A percentile compares a stretch with the other conserved stretches of the same genome.
Conservation (phyloP, 2,329 filamentous ascomycete species). For the Fusarium sp. region DNA sequence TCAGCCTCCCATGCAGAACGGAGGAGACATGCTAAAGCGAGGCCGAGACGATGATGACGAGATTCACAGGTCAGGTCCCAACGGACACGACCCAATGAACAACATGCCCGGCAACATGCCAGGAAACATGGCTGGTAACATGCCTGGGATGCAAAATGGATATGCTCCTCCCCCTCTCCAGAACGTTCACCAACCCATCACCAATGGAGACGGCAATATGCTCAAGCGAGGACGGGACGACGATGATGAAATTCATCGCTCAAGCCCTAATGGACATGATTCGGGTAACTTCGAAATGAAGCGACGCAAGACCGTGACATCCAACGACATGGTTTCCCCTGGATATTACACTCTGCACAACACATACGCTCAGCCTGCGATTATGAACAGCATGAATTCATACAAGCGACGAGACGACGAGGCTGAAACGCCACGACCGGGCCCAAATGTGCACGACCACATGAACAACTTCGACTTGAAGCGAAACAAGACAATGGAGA, state of each 20-base stretch:
- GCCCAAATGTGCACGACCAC: constrained; percentile 60
- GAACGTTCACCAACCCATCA: constrained; percentile 35
- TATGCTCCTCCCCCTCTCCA: constrained; percentile 72
- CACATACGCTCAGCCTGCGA: constrained; percentile 33
- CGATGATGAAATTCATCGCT: constrained; percentile 56
- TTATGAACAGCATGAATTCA: constrained; percentile 71
- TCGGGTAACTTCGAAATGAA: constrained; percentile 73
- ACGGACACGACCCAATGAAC: constrained; percentile 77
- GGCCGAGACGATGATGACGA: constrained; percentile 73
- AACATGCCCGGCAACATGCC: constrained; percentile 71
- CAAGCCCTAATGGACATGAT: constrained; percentile 58
- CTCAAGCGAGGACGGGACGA: constrained; percentile 68
- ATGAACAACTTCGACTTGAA: constrained; percentile 73
- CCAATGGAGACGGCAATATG: constrained; percentile 71
- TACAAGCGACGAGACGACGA: constrained; percentile 70
- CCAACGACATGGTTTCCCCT: constrained; percentile 25
- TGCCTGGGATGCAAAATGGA: constrained; percentile 68
- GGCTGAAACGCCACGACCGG: constrained; percentile 70
- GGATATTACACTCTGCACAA: constrained; percentile 29
- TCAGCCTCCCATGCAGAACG: constrained; percentile 68
- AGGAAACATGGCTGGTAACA: constrained; percentile 69
- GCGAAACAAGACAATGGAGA: constrained; percentile 81
- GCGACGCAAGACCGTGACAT: constrained; percentile 78
- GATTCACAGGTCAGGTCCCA: constrained; percentile 69
- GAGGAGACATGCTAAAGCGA: constrained; percentile 63